phyloP scores from a whole-genome alignment of 2,329 filamentous ascomycete genomes.

The Penicillium sp. region DNA sequence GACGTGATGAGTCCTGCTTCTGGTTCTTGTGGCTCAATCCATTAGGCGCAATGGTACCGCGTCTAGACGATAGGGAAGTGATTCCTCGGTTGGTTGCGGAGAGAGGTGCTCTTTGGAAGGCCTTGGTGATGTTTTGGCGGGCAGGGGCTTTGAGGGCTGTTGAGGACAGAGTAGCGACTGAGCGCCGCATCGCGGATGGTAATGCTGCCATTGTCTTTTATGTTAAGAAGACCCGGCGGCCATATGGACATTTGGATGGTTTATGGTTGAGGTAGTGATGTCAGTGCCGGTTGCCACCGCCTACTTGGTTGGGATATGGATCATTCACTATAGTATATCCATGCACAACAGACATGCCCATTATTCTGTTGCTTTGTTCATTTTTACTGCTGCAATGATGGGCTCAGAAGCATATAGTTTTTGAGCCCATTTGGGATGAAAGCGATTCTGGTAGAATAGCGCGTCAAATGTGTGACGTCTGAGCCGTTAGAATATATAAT shows the following conservation, averaged over 20 bases:
- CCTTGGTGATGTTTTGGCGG: slow-evolving; percentile 4
- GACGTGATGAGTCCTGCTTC: background rate
- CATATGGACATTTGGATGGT: background rate
- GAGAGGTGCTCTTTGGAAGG: slow-evolving; percentile 10
- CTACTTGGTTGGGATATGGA: slow-evolving; percentile 1
- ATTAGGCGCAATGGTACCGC: background rate
- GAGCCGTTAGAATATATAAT: no score
- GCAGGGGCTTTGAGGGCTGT: slow-evolving; percentile 3
- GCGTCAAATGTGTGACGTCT: no score
- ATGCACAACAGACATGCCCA: background rate
- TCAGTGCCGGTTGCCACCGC: slow-evolving; percentile 22
- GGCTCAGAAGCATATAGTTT: no score
- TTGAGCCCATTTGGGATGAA: no score
- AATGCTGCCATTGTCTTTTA: slow-evolving; percentile 10
- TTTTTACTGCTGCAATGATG: no score
- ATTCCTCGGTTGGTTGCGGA: slow-evolving; percentile 17
- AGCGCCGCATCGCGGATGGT: slow-evolving; percentile 12
- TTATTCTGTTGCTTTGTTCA: no score
- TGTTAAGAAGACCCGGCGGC: background rate
- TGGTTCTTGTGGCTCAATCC: background rate
- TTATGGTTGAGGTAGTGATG: slow-evolving; percentile 15
- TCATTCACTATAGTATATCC: background rate
- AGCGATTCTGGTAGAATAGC: no score
- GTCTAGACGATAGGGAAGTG: slow-evolving; percentile 2
- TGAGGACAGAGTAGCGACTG: slow-evolving; percentile 1